Base-by-base conservation (phyloP, 1,284 basidiomycete species). In the Tilletia indica region DNA sequence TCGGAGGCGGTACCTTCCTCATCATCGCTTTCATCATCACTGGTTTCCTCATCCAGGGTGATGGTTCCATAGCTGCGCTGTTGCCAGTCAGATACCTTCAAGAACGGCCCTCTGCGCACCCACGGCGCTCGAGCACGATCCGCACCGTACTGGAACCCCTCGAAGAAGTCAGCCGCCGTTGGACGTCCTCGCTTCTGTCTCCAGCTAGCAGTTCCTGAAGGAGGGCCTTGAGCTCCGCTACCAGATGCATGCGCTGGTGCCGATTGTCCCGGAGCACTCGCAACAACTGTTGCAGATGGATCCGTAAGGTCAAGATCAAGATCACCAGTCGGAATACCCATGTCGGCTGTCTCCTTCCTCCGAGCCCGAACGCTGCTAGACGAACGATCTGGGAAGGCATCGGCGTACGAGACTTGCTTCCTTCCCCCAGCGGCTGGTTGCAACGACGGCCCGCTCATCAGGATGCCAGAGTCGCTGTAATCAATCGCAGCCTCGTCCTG, bases 331-430 rank as follows among this genome's bases (percentile, higher is more conserved):
- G 51, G 51, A 19, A 54, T 54, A 19, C 21, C 51, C 19, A 54
- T 54, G 6, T 25, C 51, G 21, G 51, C 51, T 6, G 21, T 54
- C 19, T 19, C 51, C 51, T 54, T 54, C 16, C 21, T 38, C 4
- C 36, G 34, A 38, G 61, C 19, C 36, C 31, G 61, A 64, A 12
- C 34, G 61, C 61, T 16, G 6, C 31, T 25, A 39, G 36, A 14
- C 9, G 42, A 45, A 45, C 42, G 42, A 9, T 8, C 14, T 36
- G 61, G 61, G 38, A 64, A 64, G 4, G 61, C 31, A 64, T 64
- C 61, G 9, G 61, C 61, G 61, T 64, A 64, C 12, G 61, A 64
- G 34, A 64, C 61, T 39, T 64, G 61, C 36, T 64, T 64, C n/a
- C 61, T 34, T 16, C 19, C 19, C 61, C 16, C 34, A 38, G 6